These are phyloP conservation scores for Exophiala bonariae DNA, from an alignment of 2,329 filamentous ascomycete species.

Conservation along the genomic window DNA sequence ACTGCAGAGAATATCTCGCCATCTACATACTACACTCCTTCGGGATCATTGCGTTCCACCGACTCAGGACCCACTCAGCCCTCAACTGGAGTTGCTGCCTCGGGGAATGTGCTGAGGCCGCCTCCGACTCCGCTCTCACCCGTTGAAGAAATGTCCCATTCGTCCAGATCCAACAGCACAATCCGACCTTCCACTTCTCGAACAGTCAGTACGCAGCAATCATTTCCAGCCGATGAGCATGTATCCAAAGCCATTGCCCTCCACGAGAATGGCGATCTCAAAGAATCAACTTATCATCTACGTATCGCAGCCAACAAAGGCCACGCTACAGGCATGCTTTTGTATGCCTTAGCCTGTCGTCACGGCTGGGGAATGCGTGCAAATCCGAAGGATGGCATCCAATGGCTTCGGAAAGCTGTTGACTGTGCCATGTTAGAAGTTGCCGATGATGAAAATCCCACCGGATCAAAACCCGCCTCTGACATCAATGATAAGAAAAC, in stretches of 20 bases:
- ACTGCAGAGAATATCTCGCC: slow-evolving; percentile 6
- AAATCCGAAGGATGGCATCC: slow-evolving; percentile 84
- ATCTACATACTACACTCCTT: slow-evolving; percentile 18
- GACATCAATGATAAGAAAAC: slow-evolving; percentile 71
- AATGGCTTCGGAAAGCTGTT: slow-evolving; percentile 89
- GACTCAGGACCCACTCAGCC: slow-evolving; percentile 13
- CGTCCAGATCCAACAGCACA: slow-evolving; percentile 67
- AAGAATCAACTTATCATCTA: slow-evolving; percentile 94
- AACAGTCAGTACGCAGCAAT: slow-evolving; percentile 28
- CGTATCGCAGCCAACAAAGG: slow-evolving; percentile 83
- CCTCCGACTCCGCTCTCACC: slow-evolving; percentile 25
- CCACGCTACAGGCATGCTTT: slow-evolving; percentile 88
- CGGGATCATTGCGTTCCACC: slow-evolving; percentile 15
- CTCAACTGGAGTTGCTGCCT: slow-evolving; percentile 13
- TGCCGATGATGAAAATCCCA: slow-evolving; percentile 70
- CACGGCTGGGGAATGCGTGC: slow-evolving; percentile 98
- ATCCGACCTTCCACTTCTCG: slow-evolving; percentile 38
- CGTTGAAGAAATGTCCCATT: slow-evolving; percentile 52
- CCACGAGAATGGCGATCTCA: slow-evolving; percentile 82
- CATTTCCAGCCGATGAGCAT: slow-evolving; percentile 70
- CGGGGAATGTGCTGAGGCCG: slow-evolving; percentile 3
- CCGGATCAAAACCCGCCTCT: slow-evolving; percentile 56
- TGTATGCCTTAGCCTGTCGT: slow-evolving; percentile 91
- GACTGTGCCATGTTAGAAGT: slow-evolving; percentile 80
- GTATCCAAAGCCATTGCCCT: slow-evolving; percentile 85